These are phyloP conservation scores for Aciculosporium take DNA, from an alignment of 2,329 filamentous ascomycete species.

Conservation along the genomic window DNA sequence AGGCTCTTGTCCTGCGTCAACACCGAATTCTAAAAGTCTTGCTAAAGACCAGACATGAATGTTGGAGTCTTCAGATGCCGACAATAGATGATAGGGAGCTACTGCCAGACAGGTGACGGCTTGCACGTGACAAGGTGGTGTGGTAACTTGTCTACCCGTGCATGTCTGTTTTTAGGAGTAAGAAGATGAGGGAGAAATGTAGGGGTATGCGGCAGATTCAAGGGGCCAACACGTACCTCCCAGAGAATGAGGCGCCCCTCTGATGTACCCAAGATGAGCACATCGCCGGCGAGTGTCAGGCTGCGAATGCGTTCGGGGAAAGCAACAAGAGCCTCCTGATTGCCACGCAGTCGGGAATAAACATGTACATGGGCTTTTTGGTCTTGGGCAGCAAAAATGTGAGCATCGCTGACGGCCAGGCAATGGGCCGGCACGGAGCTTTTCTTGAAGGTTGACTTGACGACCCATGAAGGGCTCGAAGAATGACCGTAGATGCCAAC, in stretches of 20 bases:
- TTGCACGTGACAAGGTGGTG: slow-evolving; percentile 66
- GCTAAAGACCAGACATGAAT: slow-evolving; percentile 84
- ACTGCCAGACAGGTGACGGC: slow-evolving; percentile 62
- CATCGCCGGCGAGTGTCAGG: slow-evolving; percentile 55
- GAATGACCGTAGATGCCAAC: slow-evolving; percentile 78
- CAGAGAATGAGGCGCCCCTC: slow-evolving; percentile 79
- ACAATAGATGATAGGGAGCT: slow-evolving; percentile 59
- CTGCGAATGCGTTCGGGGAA: slow-evolving; percentile 79
- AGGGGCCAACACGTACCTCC: slow-evolving; percentile 51
- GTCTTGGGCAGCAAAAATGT: slow-evolving; percentile 82
- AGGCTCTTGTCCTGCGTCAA: slow-evolving; percentile 48
- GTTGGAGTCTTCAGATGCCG: slow-evolving; percentile 74
- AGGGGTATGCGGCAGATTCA: slow-evolving; percentile 7
- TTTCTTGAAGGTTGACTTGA: slow-evolving; percentile 78
- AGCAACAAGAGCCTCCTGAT: slow-evolving; percentile 76
- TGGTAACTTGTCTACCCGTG: slow-evolving; percentile 63
- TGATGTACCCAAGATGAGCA: slow-evolving; percentile 67
- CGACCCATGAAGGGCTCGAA: slow-evolving; percentile 60
- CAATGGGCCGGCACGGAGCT: slow-evolving; percentile 68
- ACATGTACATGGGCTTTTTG: slow-evolving; percentile 90
- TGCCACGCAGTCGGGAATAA: slow-evolving; percentile 69
- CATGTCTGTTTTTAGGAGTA: slow-evolving; percentile 36
- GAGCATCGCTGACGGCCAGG: slow-evolving; percentile 63
- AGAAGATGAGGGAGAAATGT: slow-evolving; percentile 1
- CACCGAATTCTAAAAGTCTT: slow-evolving; percentile 49